phyloP scores from a whole-genome alignment of 306 rosid genomes.

The Corylus americana region DNA sequence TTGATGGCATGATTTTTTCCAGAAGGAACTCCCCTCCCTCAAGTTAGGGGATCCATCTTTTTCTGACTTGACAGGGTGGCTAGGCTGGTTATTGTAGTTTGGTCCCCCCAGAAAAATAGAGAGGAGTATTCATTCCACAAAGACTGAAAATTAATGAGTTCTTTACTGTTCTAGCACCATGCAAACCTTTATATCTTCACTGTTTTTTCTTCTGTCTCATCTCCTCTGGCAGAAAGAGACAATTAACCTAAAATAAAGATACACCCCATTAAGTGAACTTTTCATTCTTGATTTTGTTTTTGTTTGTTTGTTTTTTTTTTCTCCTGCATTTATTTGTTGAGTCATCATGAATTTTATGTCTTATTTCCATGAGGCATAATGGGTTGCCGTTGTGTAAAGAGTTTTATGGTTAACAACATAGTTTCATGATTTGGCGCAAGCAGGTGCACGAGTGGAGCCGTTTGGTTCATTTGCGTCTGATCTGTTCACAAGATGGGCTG shows the following conservation, averaged over 20 bases:
- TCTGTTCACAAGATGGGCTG: constrained; percentile 82
- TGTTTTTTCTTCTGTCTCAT: constrained; percentile 7
- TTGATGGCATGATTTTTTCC: constrained; percentile 10
- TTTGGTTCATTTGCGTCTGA: constrained; percentile 88
- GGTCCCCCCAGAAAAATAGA: not conserved
- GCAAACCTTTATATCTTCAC: not conserved
- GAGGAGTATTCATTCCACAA: constrained; percentile 10
- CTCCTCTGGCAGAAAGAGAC: constrained; percentile 10
- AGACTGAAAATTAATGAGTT: constrained; percentile 19
- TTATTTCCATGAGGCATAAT: constrained; percentile 2
- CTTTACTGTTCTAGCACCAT: not conserved
- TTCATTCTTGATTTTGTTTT: not conserved
- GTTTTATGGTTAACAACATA: constrained; percentile 21
- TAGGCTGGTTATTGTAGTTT: too few species aligned
- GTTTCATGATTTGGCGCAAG: constrained; percentile 34
- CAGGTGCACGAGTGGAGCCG: constrained; percentile 96
- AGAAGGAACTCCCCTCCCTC: not conserved
- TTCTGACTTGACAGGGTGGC: too few species aligned
- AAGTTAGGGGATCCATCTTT: too few species aligned
- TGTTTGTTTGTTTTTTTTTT: not conserved
- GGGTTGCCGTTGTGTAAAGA: constrained; percentile 14
- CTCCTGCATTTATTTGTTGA: not conserved
- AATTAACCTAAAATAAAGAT: constrained; percentile 10
- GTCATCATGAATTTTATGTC: constrained; percentile 6
- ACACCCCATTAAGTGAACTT: constrained; percentile 13